Percentiles rank a stretch among this genome's conserved stretches.
These are phyloP conservation scores for Rubroshorea leprosula DNA, from an alignment of 345 rosid species.

Conservation along the genomic window DNA sequence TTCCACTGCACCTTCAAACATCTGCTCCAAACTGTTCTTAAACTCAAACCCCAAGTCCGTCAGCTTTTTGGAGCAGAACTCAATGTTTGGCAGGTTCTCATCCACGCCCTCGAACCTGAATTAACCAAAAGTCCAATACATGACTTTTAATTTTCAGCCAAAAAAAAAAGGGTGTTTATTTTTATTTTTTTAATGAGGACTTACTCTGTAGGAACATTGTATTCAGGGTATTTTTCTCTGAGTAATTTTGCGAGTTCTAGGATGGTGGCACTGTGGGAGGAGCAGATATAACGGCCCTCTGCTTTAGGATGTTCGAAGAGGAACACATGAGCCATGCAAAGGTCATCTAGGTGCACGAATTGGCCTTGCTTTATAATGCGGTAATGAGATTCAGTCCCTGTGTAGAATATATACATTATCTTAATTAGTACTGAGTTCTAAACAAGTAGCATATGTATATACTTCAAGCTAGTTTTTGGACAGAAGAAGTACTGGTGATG, in stretches of 20 bases:
- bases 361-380: constrained; percentile 74
- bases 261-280: constrained; percentile 57
- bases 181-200: background rate
- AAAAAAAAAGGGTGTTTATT: no score
- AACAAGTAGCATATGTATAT: no score
- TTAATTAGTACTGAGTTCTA: no score
- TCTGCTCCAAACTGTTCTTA: constrained; percentile 69
- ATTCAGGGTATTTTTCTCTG: constrained; percentile 54
- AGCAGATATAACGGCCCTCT: constrained; percentile 79
- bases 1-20: constrained; percentile 66
- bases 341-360: constrained; percentile 81
- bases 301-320: constrained; percentile 61
- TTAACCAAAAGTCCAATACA: no score
- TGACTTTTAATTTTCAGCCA: background rate
- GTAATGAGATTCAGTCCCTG: constrained; percentile 83
- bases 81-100: constrained; percentile 35
- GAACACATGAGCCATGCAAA: constrained; percentile 74
- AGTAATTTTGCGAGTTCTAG: constrained; percentile 48
- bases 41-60: constrained; percentile 63
- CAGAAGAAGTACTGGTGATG: constrained; percentile 40
- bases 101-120: constrained; percentile 59
- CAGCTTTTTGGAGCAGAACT: constrained; percentile 63
- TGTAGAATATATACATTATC: no score
- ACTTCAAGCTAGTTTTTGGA: no score
- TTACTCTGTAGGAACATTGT: constrained; percentile 56